phyloP scores from a whole-genome alignment of 169 alveolate genomes.

The Theileria parva region DNA sequence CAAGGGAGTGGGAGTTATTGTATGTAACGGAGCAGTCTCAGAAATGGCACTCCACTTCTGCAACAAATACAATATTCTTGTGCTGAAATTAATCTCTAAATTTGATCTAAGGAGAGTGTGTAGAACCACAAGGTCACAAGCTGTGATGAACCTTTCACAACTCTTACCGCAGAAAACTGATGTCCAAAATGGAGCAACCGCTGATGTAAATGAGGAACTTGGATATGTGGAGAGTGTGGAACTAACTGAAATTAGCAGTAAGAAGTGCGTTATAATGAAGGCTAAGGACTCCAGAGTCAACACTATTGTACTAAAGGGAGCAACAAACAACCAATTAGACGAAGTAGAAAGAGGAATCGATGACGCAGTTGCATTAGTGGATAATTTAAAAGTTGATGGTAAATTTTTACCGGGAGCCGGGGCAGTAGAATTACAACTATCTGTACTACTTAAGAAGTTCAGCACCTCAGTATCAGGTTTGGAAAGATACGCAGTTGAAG shows the following conservation, averaged over 20 bases:
- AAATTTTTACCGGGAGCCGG: constrained; percentile 96
- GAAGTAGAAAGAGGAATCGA: constrained; percentile 99
- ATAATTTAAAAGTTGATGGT: constrained; percentile 83
- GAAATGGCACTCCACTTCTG: constrained; percentile 96
- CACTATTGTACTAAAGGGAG: constrained; percentile 96
- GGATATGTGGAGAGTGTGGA: constrained; percentile 91
- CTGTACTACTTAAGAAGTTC: constrained; percentile 82
- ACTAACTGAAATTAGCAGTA: constrained; percentile 91
- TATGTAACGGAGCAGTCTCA: constrained; percentile 93
- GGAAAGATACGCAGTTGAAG: constrained; percentile 95
- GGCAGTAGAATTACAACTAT: constrained; percentile 91
- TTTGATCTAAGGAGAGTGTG: constrained; percentile 95
- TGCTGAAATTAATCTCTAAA: constrained; percentile 89
- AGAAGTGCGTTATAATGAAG: constrained; percentile 80
- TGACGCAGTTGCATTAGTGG: constrained; percentile 76
- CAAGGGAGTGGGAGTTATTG: constrained; percentile 90
- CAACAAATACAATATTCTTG: constrained; percentile 93
- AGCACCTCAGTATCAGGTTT: constrained; percentile 87
- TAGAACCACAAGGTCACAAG: constrained; percentile 92
- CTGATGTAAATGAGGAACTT: constrained; percentile 91
- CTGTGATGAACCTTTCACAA: constrained; percentile 88
- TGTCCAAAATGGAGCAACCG: neutral
- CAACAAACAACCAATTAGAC: constrained; percentile 94
- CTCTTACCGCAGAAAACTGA: neutral
- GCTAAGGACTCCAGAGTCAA: constrained; percentile 79